These are phyloP conservation scores for Schizochytrium sp. DNA, from an alignment of 108 stramenopile species.

Conservation along the genomic window DNA sequence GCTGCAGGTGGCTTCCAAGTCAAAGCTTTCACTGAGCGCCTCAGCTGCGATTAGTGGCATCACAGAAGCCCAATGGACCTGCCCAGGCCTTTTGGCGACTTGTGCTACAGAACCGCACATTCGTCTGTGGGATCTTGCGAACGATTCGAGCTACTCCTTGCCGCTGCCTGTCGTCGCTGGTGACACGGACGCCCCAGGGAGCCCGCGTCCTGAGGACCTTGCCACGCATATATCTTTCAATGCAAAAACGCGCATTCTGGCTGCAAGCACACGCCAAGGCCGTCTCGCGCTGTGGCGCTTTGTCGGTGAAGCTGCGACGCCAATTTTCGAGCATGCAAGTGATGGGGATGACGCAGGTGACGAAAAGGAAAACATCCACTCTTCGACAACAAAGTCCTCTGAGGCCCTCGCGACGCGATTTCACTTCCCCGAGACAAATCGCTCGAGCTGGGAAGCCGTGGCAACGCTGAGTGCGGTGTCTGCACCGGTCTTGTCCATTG, in stretches of 20 bases:
- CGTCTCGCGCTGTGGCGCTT: slow-evolving; percentile 47
- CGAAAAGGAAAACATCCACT: neutral
- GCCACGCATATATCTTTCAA: slow-evolving; percentile 42
- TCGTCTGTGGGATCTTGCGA: slow-evolving; percentile 45
- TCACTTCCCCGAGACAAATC: neutral
- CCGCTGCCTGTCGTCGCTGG: slow-evolving; percentile 25
- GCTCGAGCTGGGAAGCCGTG: neutral
- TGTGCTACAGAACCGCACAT: slow-evolving; percentile 40
- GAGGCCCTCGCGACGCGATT: neutral
- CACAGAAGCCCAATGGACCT: slow-evolving; percentile 41
- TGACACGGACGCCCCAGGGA: slow-evolving; percentile 21
- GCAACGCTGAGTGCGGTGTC: neutral
- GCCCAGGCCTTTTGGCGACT: slow-evolving; percentile 47
- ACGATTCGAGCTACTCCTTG: slow-evolving; percentile 34
- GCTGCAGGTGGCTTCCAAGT: slow-evolving; percentile 28
- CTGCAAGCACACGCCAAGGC: slow-evolving; percentile 46
- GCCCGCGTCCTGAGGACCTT: neutral
- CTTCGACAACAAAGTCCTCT: neutral
- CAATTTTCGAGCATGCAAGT: neutral
- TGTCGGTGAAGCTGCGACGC: slow-evolving; percentile 27
- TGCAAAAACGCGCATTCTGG: slow-evolving; percentile 37
- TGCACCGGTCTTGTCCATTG: neutral
- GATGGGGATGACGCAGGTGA: neutral
- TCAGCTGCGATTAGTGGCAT: slow-evolving; percentile 24
- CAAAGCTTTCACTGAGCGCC: slow-evolving; percentile 40